phyloP scores from a whole-genome alignment of 108 stramenopile species.

The Stephanodiscus triporus region DNA sequence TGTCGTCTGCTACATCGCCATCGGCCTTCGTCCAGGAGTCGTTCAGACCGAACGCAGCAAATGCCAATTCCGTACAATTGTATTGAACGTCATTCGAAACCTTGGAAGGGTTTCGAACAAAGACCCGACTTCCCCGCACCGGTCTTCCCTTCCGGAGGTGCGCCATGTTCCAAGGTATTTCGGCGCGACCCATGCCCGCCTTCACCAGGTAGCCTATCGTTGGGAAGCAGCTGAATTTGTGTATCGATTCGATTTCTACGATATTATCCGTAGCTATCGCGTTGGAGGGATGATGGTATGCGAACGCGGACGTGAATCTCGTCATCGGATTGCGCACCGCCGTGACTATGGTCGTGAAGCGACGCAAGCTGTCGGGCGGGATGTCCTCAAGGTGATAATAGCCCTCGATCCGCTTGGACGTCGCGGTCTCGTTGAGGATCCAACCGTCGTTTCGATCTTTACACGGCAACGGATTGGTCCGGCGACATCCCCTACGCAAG shows the following conservation, averaged over 20 bases:
- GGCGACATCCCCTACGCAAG: slow-evolving; percentile 57
- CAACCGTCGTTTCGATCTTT: slow-evolving; percentile 1
- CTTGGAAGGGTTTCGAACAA: background rate
- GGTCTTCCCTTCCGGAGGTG: background rate
- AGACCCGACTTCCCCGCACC: background rate
- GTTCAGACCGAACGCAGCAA: slow-evolving; percentile 12
- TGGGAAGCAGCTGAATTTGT: slow-evolving; percentile 17
- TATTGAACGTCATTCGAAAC: background rate
- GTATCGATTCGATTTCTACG: background rate
- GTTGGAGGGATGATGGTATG: slow-evolving; percentile 16
- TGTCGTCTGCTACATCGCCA: background rate
- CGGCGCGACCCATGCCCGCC: slow-evolving; percentile 15
- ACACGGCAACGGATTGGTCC: slow-evolving; percentile 7
- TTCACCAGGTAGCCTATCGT: slow-evolving; percentile 4
- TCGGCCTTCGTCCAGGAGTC: background rate
- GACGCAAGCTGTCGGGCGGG: background rate
- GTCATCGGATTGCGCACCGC: slow-evolving; percentile 15
- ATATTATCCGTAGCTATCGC: background rate
- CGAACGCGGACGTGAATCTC: slow-evolving; percentile 22
- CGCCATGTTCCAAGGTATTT: slow-evolving; percentile 19
- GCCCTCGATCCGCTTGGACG: slow-evolving; percentile 8
- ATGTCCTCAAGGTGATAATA: slow-evolving; percentile 22
- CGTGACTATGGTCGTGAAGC: slow-evolving; percentile 16
- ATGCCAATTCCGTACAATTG: slow-evolving; percentile 21
- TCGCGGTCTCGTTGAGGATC: slow-evolving; percentile 10